Evolutionary conservation across 176 grass and related monocot species (phyloP).

Genomic region (Puccinellia tenuiflora): DNA sequence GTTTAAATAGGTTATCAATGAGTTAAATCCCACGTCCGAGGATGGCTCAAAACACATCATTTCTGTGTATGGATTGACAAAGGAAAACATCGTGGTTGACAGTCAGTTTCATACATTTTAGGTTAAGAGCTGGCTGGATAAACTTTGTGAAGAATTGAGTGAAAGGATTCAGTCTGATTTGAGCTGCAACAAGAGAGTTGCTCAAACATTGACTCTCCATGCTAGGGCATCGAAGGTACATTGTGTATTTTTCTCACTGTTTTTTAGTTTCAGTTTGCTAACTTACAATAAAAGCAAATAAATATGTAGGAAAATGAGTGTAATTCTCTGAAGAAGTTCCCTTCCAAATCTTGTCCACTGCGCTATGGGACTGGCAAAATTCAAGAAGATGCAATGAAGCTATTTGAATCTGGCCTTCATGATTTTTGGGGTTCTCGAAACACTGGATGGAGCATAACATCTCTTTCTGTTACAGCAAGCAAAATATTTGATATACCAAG

Average conservation of each 20-base stretch:
- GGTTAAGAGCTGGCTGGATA: slow-evolving; percentile 80
- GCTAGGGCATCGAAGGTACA: slow-evolving; percentile 79
- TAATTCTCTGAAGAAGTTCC: slow-evolving; percentile 67
- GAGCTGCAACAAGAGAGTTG: slow-evolving; percentile 77
- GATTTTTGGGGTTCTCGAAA: slow-evolving; percentile 81
- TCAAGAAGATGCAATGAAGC: slow-evolving; percentile 88
- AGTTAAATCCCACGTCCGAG: neutral
- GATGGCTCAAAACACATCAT: neutral
- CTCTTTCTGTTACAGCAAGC: slow-evolving; percentile 87
- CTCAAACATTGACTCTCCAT: slow-evolving; percentile 74
- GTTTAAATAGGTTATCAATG: neutral
- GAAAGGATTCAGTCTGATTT: slow-evolving; percentile 87
- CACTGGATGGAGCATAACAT: slow-evolving; percentile 75
- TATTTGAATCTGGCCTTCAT: slow-evolving; percentile 70
- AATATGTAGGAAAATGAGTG: slow-evolving; percentile 35
- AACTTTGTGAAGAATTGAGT: slow-evolving; percentile 87
- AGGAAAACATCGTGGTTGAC: neutral
- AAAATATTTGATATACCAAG: slow-evolving; percentile 84
- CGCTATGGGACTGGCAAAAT: slow-evolving; percentile 87
- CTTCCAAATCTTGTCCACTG: slow-evolving; percentile 89
- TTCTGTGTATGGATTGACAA: neutral
- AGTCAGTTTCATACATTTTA: slow-evolving; percentile 18
- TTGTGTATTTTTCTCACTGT: neutral
- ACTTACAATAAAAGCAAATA: neutral
- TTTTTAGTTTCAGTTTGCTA: neutral